phyloP scores from a whole-genome alignment of 2,329 filamentous ascomycete genomes.

The Fusarium duplospermum region DNA sequence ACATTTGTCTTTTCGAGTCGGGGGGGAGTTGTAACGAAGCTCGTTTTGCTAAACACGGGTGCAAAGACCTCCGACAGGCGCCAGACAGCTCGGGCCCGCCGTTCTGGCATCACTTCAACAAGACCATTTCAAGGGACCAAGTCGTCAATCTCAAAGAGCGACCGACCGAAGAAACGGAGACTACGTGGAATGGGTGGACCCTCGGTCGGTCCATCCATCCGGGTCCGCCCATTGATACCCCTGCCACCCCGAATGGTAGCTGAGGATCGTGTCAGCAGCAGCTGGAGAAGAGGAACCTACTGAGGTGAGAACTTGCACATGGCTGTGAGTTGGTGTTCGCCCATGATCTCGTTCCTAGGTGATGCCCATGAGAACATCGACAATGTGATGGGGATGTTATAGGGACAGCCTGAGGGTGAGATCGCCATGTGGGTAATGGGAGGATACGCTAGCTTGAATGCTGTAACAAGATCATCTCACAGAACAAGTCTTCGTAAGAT shows the following conservation, averaged over 20 bases:
- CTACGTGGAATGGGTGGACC: slow-evolving; percentile 17
- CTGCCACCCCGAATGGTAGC: slow-evolving; percentile 13
- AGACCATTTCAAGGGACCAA: not conserved
- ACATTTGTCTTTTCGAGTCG: not conserved
- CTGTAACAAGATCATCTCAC: not conserved
- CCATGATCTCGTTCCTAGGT: not conserved
- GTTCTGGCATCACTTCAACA: not conserved
- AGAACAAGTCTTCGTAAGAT: slow-evolving; percentile 2
- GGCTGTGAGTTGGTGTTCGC: not conserved
- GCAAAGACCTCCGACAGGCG: not conserved
- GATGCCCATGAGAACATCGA: not conserved
- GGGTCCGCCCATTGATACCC: slow-evolving; percentile 31
- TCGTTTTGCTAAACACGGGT: not conserved
- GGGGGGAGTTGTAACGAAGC: not conserved
- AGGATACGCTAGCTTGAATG: not conserved
- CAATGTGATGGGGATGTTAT: too few species aligned
- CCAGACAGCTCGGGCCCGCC: not conserved
- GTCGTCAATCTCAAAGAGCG: not conserved
- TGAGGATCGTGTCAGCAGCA: slow-evolving; percentile 26
- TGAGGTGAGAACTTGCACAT: not conserved
- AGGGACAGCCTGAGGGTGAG: not conserved
- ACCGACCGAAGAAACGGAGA: not conserved
- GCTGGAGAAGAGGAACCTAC: not conserved
- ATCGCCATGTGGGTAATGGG: not conserved
- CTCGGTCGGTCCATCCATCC: slow-evolving; percentile 19